Evolutionary conservation across 305 asterid genomes (phyloP), one percentile per base, ranked within the genome.

Genomic region (Solanum hybrid): DNA sequence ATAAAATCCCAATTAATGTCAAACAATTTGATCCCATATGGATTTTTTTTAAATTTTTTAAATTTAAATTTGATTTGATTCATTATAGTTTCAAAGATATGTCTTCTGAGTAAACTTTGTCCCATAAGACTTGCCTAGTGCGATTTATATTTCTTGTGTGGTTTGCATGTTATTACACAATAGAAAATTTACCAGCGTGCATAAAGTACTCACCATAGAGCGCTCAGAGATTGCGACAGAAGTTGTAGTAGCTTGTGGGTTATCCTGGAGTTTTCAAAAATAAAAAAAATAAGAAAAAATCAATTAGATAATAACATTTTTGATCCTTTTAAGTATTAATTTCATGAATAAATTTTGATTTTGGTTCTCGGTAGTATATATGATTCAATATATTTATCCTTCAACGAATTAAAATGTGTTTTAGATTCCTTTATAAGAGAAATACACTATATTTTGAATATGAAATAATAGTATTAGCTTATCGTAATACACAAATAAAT

Each of bases 31-130:
- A 24, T 64, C 27, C 73, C 12, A 64, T 22, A 64, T 7, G 9
- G 10, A 19, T 15, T 56, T 60, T 7, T 60, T 3, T 60, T 35
- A 0, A 35, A 6, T 26, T 71, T 42, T 71, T 42, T 42, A 0
- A 42, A 4, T 13, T 42, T 42, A 42, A 12, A 42, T 42, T 22
- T 64, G 9, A 64, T 64, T 64, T 60, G 22, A 19, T 60, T 40
- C 4, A 60, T 9, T 66, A 22, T 66, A n/a, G 6, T 40, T 51
- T 51, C 64, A 15, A 51, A 51, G 9, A 51, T 51, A 15, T 17
- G 64, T 0, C 17, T 42, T 42, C 0, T 42, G 19, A 42, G 60
- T 45, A 11, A 0, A 45, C 19, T 42, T 0, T 40, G 17, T 40
- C 51, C 0, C 56, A 37, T 8, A 36, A 6, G 40, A 36, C 40